A percentile compares a stretch with the other conserved stretches of the same genome.
phyloP scores from a whole-genome alignment of 2,329 filamentous ascomycete species.

The Neofusicoccum cordaticola region DNA sequence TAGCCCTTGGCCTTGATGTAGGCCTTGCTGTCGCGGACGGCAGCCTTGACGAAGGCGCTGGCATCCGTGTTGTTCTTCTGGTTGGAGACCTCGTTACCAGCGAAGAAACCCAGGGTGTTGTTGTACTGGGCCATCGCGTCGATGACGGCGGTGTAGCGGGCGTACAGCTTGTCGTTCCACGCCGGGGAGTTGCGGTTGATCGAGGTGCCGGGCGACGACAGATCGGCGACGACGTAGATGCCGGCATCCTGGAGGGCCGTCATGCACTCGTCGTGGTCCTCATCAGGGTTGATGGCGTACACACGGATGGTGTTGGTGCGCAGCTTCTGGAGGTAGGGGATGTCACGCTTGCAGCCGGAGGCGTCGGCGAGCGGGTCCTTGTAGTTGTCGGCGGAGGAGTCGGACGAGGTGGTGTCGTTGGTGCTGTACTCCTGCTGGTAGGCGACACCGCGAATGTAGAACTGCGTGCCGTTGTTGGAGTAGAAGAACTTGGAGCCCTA shows the following conservation, averaged over 20 bases:
- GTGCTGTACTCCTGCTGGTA: conserved; percentile 77
- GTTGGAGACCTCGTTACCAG: conserved; percentile 96
- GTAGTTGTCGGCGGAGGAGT: conserved; percentile 58
- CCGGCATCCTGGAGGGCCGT: conserved; percentile 73
- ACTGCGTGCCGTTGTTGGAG: conserved; percentile 73
- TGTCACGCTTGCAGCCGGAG: conserved; percentile 73
- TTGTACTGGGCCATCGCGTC: conserved; percentile 78
- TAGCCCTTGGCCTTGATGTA: conserved; percentile 82
- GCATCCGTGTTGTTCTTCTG: conserved; percentile 84
- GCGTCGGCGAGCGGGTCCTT: conserved; percentile 77
- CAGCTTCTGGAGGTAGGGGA: conserved; percentile 74
- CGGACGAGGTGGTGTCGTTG: conserved; percentile 52
- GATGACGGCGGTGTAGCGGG: conserved; percentile 79
- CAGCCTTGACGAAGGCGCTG: conserved; percentile 94
- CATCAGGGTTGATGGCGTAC: conserved; percentile 81
- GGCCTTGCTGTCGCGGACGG: conserved; percentile 90
- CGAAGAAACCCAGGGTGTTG: conserved; percentile 97
- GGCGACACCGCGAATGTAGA: conserved; percentile 81
- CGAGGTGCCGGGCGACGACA: conserved; percentile 75
- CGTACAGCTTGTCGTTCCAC: conserved; percentile 77
- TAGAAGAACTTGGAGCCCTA: conserved; percentile 87
- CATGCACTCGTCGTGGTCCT: conserved; percentile 84
- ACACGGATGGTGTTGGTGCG: conserved; percentile 92
- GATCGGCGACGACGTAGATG: conserved; percentile 93
- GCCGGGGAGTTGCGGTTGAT: conserved; percentile 77